These are phyloP conservation scores for Salix dunnii DNA, from an alignment of 345 rosid species.

Conservation along the genomic window DNA sequence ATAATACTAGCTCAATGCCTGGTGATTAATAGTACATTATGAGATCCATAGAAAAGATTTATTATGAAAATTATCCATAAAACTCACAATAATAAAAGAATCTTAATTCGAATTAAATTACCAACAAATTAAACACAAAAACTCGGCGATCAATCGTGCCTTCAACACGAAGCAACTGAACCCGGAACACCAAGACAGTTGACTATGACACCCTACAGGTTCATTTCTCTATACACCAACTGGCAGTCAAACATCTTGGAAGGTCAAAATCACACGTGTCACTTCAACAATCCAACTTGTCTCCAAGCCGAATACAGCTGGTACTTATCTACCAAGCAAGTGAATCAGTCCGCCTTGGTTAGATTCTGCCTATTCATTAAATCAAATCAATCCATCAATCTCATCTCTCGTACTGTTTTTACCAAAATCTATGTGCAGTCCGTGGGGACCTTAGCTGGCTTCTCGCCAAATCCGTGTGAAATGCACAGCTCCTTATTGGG, in stretches of 20 bases:
- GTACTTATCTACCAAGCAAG: not conserved
- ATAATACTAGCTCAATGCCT: no score
- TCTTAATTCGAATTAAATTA: no score
- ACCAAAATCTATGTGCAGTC: not conserved
- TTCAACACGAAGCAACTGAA: not conserved
- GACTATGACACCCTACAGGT: slow-evolving; percentile 6
- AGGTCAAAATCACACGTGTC: slow-evolving; percentile 15
- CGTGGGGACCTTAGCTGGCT: not conserved
- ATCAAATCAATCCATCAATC: no score
- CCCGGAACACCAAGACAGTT: not conserved
- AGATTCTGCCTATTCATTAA: not conserved
- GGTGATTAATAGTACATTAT: no score
- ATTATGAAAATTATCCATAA: no score
- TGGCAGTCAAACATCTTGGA: not conserved
- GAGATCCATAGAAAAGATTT: no score
- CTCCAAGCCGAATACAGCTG: not conserved
- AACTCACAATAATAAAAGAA: no score
- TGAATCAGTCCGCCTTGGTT: not conserved
- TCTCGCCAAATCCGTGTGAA: not conserved
- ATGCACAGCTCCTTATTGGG: not conserved
- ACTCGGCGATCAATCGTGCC: not conserved
- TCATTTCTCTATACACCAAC: not conserved
- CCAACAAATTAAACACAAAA: no score
- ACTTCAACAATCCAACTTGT: not conserved
- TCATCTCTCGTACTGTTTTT: no score